A percentile compares a stretch with the other conserved stretches of the same genome.
Evolutionary conservation across 2,329 filamentous ascomycete species (phyloP).

Genomic region (Sphaerulina musiva): DNA sequence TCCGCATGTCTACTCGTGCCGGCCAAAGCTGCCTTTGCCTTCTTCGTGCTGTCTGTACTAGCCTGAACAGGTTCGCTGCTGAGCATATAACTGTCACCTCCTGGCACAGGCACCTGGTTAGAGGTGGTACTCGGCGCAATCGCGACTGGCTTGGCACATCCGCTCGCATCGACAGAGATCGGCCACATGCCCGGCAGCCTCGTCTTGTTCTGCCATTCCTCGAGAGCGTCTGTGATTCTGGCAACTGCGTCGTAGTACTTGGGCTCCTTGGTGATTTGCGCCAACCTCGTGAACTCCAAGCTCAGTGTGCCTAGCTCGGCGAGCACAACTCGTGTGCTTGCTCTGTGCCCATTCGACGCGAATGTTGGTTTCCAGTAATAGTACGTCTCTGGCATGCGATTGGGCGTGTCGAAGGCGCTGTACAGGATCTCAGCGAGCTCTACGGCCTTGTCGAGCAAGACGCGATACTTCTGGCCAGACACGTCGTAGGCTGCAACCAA

Average conservation of each 20-base stretch:
- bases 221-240: slow-evolving; percentile 73
- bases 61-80: slow-evolving; percentile 17
- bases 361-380: slow-evolving; percentile 68
- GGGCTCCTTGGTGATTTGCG: slow-evolving; percentile 72
- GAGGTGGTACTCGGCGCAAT: slow-evolving; percentile 8
- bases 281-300: slow-evolving; percentile 82
- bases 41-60: slow-evolving; percentile 5
- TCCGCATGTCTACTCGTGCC: slow-evolving; percentile 1
- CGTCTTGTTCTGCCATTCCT: slow-evolving; percentile 66
- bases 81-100: slow-evolving; percentile 22
- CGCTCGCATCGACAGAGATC: slow-evolving; percentile 67
- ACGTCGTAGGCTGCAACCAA: slow-evolving; percentile 82
- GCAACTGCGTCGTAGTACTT: slow-evolving; percentile 89
- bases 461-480: slow-evolving; percentile 59
- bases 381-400: slow-evolving; percentile 80
- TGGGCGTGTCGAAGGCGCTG: slow-evolving; percentile 82
- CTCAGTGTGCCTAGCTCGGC: slow-evolving; percentile 71
- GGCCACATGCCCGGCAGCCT: slow-evolving; percentile 75
- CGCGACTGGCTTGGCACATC: slow-evolving; percentile 54
- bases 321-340: slow-evolving; percentile 51
- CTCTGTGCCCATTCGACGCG: slow-evolving; percentile 58
- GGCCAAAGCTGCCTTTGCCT: slow-evolving; percentile 11
- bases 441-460: slow-evolving; percentile 69
- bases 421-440: slow-evolving; percentile 76
- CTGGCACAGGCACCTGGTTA: slow-evolving; percentile 20